Conservation (phyloP, 1,284 basidiomycete genomes). For the Stereum hirsutum region DNA sequence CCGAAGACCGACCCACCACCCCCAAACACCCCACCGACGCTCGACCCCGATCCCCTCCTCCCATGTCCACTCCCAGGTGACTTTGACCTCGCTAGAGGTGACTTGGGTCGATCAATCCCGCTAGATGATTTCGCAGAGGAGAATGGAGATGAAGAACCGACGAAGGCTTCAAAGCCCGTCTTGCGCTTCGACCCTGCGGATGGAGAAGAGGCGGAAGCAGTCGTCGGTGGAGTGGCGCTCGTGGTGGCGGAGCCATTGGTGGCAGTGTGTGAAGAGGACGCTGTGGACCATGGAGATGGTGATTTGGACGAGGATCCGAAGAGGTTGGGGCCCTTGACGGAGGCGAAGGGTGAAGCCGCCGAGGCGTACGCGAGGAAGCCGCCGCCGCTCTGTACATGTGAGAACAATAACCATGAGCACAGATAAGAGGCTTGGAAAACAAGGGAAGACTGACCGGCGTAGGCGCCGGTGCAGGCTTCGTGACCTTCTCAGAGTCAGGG, state of each 20-base stretch:
- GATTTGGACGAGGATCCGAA: constrained; percentile 29
- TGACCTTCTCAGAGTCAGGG: constrained; percentile 1
- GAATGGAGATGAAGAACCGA: constrained; percentile 52
- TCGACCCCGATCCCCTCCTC: too few species aligned
- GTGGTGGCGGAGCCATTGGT: constrained; percentile 1
- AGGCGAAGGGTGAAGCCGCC: constrained; percentile 57
- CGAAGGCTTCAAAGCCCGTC: constrained; percentile 31
- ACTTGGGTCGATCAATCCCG: constrained; percentile 22
- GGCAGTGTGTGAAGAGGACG: neutral
- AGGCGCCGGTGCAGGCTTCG: constrained; percentile 6
- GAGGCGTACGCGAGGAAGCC: constrained; percentile 74
- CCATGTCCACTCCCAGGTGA: too few species aligned
- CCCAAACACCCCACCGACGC: too few species aligned
- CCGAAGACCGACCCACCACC: too few species aligned
- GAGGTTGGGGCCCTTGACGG: constrained; percentile 56
- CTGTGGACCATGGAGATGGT: neutral
- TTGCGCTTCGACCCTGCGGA: neutral
- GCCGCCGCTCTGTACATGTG: constrained; percentile 23
- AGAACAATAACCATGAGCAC: neutral
- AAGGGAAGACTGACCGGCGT: constrained; percentile 6
- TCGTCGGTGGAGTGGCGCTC: constrained; percentile 5
- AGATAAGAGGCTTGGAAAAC: neutral
- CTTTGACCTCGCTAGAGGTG: too few species aligned
- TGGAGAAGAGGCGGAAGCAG: constrained; percentile 10
- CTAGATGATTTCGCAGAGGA: too few species aligned